Base-by-base conservation (phyloP, 75 land plant genomes). In the Pinus taeda region DNA sequence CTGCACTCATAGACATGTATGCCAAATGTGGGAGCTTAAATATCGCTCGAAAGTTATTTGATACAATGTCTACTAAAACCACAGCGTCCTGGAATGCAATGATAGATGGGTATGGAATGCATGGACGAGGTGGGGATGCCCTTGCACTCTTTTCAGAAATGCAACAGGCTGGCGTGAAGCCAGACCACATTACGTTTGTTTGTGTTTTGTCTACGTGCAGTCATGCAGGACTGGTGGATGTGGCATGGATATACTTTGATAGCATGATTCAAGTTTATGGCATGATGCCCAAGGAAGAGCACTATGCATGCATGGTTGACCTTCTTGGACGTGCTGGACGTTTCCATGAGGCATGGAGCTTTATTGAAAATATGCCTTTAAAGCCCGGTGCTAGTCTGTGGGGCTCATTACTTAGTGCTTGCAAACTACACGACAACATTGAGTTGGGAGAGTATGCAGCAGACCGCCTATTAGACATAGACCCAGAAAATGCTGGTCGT, bases 371-470 rank as follows among this genome's bases (percentile, higher is more conserved):
- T 11, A 88, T 85, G 88, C 88, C 88, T 17, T 37, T 86, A 9
- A 77, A 83, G 21, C 85, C 89, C 15, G 75, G 73, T 33, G 69
- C 74, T 21, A 74, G 76, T 57, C 81, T 85, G 60, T 79, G 76
- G 69, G 85, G 85, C 58, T 75, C 83, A 24, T 69, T 88, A 60
- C 85, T 88, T 22, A 76, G 75, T n/a, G 79, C 89, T 73, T 89
- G 84, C 37, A 73, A 77, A 53, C 42, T 77, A 60, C 81, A 81
- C 59, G 76, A 76, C 11, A 76, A 57, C 8, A 49, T 81, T 13
- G 83, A 88, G 55, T 49, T 49, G 55, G 55, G 55, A 49, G 9
- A 49, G 55, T 11, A 49, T 49, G 55, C 55, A 49, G 55, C 55
- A 49, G 12, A 49, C 11, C 55, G 55, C 2, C 55, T 49, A 9